Evolutionary conservation across 2,329 filamentous ascomycete species (phyloP).

Genomic region (Paraconiothyrium brasiliense): DNA sequence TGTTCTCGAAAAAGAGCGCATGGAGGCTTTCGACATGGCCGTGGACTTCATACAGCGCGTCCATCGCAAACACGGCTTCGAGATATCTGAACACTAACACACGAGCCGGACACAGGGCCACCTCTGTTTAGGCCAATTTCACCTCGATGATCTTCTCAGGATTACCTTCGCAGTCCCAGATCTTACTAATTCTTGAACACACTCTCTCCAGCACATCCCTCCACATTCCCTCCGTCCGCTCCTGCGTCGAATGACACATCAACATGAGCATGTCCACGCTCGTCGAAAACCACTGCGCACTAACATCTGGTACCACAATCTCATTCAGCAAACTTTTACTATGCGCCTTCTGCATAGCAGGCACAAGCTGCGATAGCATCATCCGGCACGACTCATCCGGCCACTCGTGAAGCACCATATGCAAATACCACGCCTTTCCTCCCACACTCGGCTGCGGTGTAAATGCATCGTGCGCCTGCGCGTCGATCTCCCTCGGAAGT

Average conservation of each 20-base stretch:
- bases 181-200: neutral
- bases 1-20: conserved; percentile 27
- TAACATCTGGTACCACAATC: conserved; percentile 5
- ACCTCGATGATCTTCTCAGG: conserved; percentile 19
- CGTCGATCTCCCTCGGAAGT: neutral
- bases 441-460: neutral
- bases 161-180: conserved; percentile 16
- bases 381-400: conserved; percentile 2
- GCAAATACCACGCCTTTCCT: conserved; percentile 10
- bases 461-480: neutral
- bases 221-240: conserved; percentile 21
- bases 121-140: conserved; percentile 8
- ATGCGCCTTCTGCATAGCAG: conserved; percentile 19
- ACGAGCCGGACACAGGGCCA: no score
- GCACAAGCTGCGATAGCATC: conserved; percentile 18
- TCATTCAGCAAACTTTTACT: conserved; percentile 10
- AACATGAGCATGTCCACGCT: conserved; percentile 21
- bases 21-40: conserved; percentile 23
- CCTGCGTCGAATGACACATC: conserved; percentile 7
- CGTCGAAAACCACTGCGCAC: conserved; percentile 13
- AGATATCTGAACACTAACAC: neutral
- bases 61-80: conserved; percentile 25
- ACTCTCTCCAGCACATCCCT: conserved; percentile 5
- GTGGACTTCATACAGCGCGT: conserved; percentile 24
- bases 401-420: conserved; percentile 17